Evolutionary conservation across 805 yeast species (phyloP), one percentile per base, ranked within the genome.

Genomic region (Isabelozyma pseudorhagii): DNA sequence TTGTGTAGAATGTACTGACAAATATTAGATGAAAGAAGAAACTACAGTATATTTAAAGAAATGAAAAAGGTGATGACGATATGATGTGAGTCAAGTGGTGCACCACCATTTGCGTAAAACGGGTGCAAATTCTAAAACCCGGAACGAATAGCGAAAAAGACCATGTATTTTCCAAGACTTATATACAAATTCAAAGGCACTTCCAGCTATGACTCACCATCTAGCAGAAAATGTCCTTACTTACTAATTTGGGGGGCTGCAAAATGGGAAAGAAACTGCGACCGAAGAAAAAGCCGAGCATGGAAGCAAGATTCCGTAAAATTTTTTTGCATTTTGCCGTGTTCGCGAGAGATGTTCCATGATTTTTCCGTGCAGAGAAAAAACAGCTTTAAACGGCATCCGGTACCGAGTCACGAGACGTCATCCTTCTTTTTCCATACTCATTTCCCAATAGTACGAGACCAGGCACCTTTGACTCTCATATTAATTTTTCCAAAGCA

Each of bases 401-500:
- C 25, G 6, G 25, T 21, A 21, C 25, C 25, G 25, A 21, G 25
- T 21, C 25, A 21, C 25, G 25, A 21, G 25, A 21, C 6, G 6
- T 21, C 25, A 1, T 21, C 6, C 6, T 6, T 13, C 8, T 31
- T 31, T 31, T 31, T 6, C 36, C 6, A 21, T 5, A 6, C 10
- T 31, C 2, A 8, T 31, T 13, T 31, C 36, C 10, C 36, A 31
- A 31, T 31, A 4, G n/a, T 31, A 31, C 36, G 36, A 31, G 36
- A 31, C 77, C 77, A 72, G 6, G 77, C 77, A 21, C 72, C 52
- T 40, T 66, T 67, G 36, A 52, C 56, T 46, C 77, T 56, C 77
- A 72, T 72, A 52, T 70, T 71, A 38, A 72, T 65, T 41, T 61
- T 64, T 6, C 77, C 77, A 50, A 72, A 71, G 51, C 76, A 69